Base-by-base conservation (phyloP, 176 grass and related monocot genomes). In the Oryza meridionalis region DNA sequence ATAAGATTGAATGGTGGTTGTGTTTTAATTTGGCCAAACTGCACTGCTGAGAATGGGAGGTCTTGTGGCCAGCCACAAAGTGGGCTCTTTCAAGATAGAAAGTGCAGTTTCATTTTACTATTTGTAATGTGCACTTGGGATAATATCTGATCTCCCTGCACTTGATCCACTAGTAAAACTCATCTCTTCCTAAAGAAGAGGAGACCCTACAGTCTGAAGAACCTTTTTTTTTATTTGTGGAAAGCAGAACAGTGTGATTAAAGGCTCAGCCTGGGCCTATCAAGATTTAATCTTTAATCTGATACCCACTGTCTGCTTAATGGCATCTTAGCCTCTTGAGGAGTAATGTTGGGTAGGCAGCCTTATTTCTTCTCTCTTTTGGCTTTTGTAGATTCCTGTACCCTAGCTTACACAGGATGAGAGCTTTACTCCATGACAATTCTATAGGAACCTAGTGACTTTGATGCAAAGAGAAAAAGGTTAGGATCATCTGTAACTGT, bases 161-260 rank as follows among this genome's bases (percentile, higher is more conserved):
- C 51, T 55, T 55, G 51, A 55, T 55, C 16, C 51, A 55, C 16
- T 55, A 55, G 17, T 17, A 55, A 55, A 55, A 55, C 5, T 19
- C 51, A 55, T 21, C 16, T 55, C 5, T 55, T 55, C 16, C 53
- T 58, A n/a, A 58, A 58, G 17, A 58, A 24, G 69, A 29, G 47
- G 21, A 29, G 40, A 29, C 27, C 50, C 37, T 26, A 25, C 17
- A 9, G 53, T 58, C 16, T 58, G 19, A 61, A 22, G n/a, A 70
- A 14, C 40, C 65, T 71, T 89, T 77, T 21, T 65, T 77, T 21
- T 65, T 49, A 27, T 72, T 24, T 71, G 24, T 63, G 76, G 17
- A 85, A 79, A 79, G 67, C 75, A 49, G 50, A 38, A 38, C 16
- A 65, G 86, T 44, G 86, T 25, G 83, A 32, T 85, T 70, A 82